A percentile compares a stretch with the other conserved stretches of the same genome.
Evolutionary conservation across 768 basidiomycete genomes (phyloP).

Genomic region (Amanita molliuscula): DNA sequence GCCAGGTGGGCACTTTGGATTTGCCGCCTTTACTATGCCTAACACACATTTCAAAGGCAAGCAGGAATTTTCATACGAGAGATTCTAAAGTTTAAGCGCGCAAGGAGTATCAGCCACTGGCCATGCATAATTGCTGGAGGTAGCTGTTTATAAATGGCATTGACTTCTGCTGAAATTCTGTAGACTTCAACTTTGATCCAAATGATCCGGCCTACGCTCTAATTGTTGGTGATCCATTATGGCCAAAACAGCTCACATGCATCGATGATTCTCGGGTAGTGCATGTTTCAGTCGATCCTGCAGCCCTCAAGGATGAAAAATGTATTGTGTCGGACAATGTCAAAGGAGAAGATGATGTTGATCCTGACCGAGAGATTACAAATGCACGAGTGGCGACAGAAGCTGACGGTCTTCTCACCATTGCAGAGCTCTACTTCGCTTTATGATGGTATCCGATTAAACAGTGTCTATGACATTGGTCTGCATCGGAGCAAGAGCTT

Average conservation of each 20-base stretch:
- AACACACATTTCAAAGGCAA: slow-evolving; percentile 41
- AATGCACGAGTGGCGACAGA: slow-evolving; percentile 52
- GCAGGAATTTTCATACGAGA: slow-evolving; percentile 64
- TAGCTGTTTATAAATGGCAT: slow-evolving; percentile 19
- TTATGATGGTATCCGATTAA: slow-evolving; percentile 29
- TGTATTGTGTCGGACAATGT: slow-evolving; percentile 24
- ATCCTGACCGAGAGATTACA: slow-evolving; percentile 66
- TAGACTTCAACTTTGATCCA: slow-evolving; percentile 89
- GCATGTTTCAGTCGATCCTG: slow-evolving; percentile 58
- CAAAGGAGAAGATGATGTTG: slow-evolving; percentile 34
- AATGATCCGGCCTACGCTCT: slow-evolving; percentile 77
- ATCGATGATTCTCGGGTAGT: slow-evolving; percentile 62
- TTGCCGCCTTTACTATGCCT: background rate
- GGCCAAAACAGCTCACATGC: slow-evolving; percentile 37
- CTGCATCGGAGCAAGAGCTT: slow-evolving; percentile 15
- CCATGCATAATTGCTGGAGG: slow-evolving; percentile 82
- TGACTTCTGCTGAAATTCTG: background rate
- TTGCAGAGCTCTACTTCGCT: slow-evolving; percentile 43
- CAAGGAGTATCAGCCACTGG: slow-evolving; percentile 41
- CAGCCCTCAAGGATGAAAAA: slow-evolving; percentile 22
- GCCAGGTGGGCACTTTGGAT: slow-evolving; percentile 34
- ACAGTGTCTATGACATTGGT: slow-evolving; percentile 65
- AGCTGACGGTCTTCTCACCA: slow-evolving; percentile 61
- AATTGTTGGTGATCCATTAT: slow-evolving; percentile 50
- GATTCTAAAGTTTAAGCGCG: slow-evolving; percentile 42